phyloP scores from a whole-genome alignment of 441 rosid species.

The Monsonia emarginata region DNA sequence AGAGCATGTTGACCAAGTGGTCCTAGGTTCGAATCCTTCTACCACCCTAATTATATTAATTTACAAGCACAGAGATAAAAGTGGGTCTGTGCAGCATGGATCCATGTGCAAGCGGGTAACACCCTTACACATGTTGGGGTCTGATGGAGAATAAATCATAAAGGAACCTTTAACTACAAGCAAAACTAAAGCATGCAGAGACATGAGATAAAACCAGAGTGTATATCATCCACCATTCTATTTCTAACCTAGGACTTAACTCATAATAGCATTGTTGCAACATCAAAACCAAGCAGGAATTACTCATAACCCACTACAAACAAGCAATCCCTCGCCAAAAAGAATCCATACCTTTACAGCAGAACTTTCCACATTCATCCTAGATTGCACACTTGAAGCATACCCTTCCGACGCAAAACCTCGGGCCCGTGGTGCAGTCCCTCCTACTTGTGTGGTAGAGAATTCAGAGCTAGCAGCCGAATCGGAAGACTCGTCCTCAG shows the following conservation, averaged over 20 bases:
- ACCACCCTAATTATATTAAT: too few relatives aligned
- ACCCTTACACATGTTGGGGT: too few relatives aligned
- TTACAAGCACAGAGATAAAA: too few relatives aligned
- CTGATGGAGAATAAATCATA: too few relatives aligned
- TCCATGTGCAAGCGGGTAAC: too few relatives aligned
- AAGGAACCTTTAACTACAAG: too few relatives aligned
- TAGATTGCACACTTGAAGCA: constrained; percentile 47
- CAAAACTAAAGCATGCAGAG: not conserved
- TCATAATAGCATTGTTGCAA: not conserved
- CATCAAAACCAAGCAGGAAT: not conserved
- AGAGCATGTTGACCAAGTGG: too few relatives aligned
- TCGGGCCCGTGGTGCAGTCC: constrained; percentile 31
- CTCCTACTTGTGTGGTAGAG: constrained; percentile 45
- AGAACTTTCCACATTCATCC: constrained; percentile 23
- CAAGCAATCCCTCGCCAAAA: not conserved
- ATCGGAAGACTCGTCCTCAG: constrained; percentile 61
- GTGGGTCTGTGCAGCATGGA: too few relatives aligned
- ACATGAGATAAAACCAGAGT: not conserved
- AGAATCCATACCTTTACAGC: constrained; percentile 42
- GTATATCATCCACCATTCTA: not conserved
- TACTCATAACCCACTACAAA: not conserved
- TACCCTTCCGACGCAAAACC: constrained; percentile 39
- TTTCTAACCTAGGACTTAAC: not conserved
- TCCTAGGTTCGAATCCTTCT: too few relatives aligned
- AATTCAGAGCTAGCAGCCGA: constrained; percentile 79